Evolutionary conservation across 768 basidiomycete species (phyloP), one percentile per base, ranked within the genome.

Genomic region (Lyophyllum semitale): DNA sequence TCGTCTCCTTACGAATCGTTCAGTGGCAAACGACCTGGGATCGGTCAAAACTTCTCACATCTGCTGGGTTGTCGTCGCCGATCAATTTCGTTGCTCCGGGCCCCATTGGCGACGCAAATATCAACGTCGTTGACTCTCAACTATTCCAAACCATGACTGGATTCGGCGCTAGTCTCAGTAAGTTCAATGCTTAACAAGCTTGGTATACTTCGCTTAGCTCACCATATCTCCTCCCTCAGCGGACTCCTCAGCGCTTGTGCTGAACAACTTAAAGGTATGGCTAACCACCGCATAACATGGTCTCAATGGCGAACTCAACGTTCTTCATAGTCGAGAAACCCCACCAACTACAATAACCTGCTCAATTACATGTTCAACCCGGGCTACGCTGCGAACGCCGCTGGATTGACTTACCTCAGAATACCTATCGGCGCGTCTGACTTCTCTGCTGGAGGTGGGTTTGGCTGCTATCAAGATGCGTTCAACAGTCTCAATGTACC

Each of bases 371-470:
- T 88, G 60, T 91, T 89, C 63, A 72, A 81, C 50, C 79, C 84
- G 15, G 79, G 80, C 1, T 83, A 91, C 64, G 84, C 77, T 0
- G 78, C 79, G 11, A 74, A 82, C 52, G 76, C 81, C 6, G 88
- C 89, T 25, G 89, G 88, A 1, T 70, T 91, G 48, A 84, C 82
- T 40, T 88, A 87, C 61, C 69, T 91, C 46, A 82, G 89, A 9
- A 73, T 91, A 35, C 81, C 89, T 0, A 75, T 91, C 13, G 89
- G 89, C 13, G 85, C 89, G 4, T 81, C 86, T 3, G 89, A 91
- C 68, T 91, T 91, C 63, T 89, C 89, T 11, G 71, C 80, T 3
- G 73, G 61, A 3, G 59, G 88, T 87, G 53, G 41, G 77, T 52
- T 26, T 7, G 8, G 17, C 17, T 51, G 32, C 8, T 26, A 22